A percentile compares a stretch with the other conserved stretches of the same genome.
Conservation (phyloP, 371 early-diverging fungal genomes). For the Mortierella sp. region DNA sequence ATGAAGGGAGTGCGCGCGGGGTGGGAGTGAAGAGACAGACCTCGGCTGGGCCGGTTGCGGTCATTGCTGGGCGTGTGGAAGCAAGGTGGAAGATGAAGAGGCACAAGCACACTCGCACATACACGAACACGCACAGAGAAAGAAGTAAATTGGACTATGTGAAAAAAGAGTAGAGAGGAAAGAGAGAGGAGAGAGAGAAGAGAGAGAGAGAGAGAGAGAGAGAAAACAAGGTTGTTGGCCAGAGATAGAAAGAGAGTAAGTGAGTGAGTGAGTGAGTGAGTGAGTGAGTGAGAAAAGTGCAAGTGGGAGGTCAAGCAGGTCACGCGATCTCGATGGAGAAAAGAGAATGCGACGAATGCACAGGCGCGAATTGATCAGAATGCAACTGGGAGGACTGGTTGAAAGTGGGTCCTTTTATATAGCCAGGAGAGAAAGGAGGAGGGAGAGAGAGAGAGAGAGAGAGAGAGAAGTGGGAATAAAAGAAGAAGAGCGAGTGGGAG, state of each 20-base stretch:
- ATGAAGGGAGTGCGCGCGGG: neutral
- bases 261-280: neutral
- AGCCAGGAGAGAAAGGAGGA: no score
- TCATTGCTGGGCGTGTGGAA: neutral
- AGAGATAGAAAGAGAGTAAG: neutral
- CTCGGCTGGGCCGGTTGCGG: neutral
- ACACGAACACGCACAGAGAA: neutral
- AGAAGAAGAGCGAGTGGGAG: no score
- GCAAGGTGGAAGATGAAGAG: neutral
- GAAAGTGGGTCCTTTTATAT: no score
- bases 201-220: neutral
- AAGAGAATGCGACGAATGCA: no score
- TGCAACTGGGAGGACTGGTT: no score
- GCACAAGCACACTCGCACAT: no score
- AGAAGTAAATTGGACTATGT: neutral
- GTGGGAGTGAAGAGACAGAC: neutral
- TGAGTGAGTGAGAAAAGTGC: neutral
- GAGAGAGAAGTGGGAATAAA: no score
- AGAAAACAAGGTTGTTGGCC: neutral
- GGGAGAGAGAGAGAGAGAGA: no score
- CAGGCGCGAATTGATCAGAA: no score
- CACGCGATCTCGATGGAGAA: no score
- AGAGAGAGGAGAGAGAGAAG: neutral
- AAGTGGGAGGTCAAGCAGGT: no score
- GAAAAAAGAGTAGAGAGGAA: slow-evolving; percentile 1